Conservation (phyloP, 2,329 filamentous ascomycete genomes). For the Fusarium sarcochroum region DNA sequence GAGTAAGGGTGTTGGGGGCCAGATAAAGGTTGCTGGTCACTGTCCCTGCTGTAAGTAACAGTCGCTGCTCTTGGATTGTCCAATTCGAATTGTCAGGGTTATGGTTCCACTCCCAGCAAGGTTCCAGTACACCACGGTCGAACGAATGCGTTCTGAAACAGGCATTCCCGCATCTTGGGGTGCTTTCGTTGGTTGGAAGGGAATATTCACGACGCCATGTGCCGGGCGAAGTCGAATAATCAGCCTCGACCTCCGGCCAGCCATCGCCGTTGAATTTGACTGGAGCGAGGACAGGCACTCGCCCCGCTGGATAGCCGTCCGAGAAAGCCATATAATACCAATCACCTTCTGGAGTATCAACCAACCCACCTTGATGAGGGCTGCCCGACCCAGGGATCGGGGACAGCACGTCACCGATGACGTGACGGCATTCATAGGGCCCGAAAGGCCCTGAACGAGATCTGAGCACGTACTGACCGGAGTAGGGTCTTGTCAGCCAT, state of each 20-base stretch:
- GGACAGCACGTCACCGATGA: constrained; percentile 57
- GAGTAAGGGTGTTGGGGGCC: constrained; percentile 52
- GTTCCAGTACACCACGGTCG: constrained; percentile 54
- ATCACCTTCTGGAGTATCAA: constrained; percentile 64
- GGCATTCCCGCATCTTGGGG: neutral
- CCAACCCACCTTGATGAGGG: constrained; percentile 68
- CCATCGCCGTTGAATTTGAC: constrained; percentile 62
- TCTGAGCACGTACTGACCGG: constrained; percentile 63
- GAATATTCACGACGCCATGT: constrained; percentile 56
- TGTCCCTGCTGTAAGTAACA: constrained; percentile 59
- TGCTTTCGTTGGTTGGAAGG: neutral
- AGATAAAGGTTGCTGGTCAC: constrained; percentile 64
- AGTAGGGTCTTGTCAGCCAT: constrained; percentile 61
- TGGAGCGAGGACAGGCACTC: constrained; percentile 70
- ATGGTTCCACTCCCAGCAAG: constrained; percentile 72
- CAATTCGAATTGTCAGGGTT: constrained; percentile 66
- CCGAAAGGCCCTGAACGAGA: constrained; percentile 60
- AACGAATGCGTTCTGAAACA: constrained; percentile 25
- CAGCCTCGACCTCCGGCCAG: constrained; percentile 59
- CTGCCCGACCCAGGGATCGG: constrained; percentile 60
- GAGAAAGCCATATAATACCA: constrained; percentile 73
- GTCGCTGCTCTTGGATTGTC: constrained; percentile 53
- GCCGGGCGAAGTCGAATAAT: constrained; percentile 47
- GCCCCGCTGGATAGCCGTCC: constrained; percentile 67
- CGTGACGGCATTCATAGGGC: constrained; percentile 61